Evolutionary conservation across 1,284 basidiomycete species (phyloP).

Genomic region (Marasmius tenuissimus): DNA sequence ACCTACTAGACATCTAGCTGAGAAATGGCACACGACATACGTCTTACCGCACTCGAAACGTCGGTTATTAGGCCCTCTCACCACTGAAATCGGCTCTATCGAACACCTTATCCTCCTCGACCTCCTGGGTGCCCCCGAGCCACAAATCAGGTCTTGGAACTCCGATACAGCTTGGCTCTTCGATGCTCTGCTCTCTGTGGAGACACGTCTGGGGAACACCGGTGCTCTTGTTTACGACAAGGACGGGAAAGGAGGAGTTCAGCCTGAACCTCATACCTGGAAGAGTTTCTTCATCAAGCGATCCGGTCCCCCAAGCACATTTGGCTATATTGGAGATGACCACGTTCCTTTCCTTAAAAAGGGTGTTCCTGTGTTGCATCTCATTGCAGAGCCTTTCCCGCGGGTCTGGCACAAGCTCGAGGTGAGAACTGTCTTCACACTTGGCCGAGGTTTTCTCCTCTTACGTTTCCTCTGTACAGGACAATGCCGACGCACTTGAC

Average conservation of each 20-base stretch:
- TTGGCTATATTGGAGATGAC: slow-evolving; percentile 86
- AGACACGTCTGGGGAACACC: slow-evolving; percentile 61
- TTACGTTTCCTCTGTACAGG: slow-evolving; percentile 44
- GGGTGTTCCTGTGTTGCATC: slow-evolving; percentile 89
- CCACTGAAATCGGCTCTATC: slow-evolving; percentile 74
- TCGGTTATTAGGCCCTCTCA: slow-evolving; percentile 50
- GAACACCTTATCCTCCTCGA: slow-evolving; percentile 92
- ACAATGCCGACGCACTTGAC: slow-evolving; percentile 87
- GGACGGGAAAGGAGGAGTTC: slow-evolving; percentile 31
- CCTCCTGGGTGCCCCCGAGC: slow-evolving; percentile 75
- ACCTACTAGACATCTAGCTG: slow-evolving; percentile 72
- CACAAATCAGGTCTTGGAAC: slow-evolving; percentile 78
- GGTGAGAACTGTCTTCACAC: slow-evolving; percentile 41
- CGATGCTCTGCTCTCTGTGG: slow-evolving; percentile 68
- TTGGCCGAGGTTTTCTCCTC: neutral
- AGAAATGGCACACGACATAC: slow-evolving; percentile 77
- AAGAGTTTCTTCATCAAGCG: slow-evolving; percentile 62
- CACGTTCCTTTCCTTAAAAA: slow-evolving; percentile 86
- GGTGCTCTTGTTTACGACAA: slow-evolving; percentile 57
- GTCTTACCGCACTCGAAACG: slow-evolving; percentile 60
- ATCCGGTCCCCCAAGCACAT: slow-evolving; percentile 35
- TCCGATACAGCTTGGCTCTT: slow-evolving; percentile 92
- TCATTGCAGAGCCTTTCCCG: slow-evolving; percentile 92
- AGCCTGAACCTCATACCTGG: slow-evolving; percentile 37
- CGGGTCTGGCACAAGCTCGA: slow-evolving; percentile 85